Percentiles rank a stretch among this genome's conserved stretches.
phyloP scores from a whole-genome alignment of 768 basidiomycete genomes.

The Hirschioporus abietinus region DNA sequence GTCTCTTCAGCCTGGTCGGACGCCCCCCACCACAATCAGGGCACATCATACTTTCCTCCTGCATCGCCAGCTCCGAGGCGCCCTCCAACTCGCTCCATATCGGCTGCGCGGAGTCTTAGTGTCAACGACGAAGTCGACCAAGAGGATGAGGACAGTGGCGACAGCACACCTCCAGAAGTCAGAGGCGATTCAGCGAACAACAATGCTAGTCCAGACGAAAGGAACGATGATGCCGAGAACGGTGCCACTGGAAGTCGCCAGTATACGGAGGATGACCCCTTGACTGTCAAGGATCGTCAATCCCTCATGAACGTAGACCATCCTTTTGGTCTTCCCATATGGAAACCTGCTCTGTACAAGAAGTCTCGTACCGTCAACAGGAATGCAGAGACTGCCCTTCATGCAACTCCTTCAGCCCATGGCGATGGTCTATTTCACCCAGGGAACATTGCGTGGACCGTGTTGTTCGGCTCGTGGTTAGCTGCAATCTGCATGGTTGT shows the following conservation, averaged over 20 bases:
- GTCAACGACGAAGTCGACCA: conserved; percentile 35
- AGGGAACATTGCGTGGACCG: conserved; percentile 90
- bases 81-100: conserved; percentile 43
- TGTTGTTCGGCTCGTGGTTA: conserved; percentile 94
- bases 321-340: conserved; percentile 97
- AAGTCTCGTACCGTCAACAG: conserved; percentile 96
- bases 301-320: conserved; percentile 99
- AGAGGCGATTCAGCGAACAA: not conserved
- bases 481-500: conserved; percentile 62
- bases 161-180: not conserved
- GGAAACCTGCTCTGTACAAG: conserved; percentile 99
- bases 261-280: conserved; percentile 65
- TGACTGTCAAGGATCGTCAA: conserved; percentile 92
- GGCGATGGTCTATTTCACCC: conserved; percentile 90
- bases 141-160: conserved; percentile 3
- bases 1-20: conserved; percentile 3
- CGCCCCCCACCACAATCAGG: conserved; percentile 52
- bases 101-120: conserved; percentile 57
- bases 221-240: conserved; percentile 2
- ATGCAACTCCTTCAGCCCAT: conserved; percentile 86
- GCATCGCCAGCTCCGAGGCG: conserved; percentile 43
- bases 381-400: conserved; percentile 91
- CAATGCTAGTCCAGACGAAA: not conserved
- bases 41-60: conserved; percentile 58
- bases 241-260: conserved; percentile 5